Evolutionary conservation across 164 flowering plant genomes (phyloP), one percentile per base, ranked within the genome.

Genomic region (Magnolia sinica): DNA sequence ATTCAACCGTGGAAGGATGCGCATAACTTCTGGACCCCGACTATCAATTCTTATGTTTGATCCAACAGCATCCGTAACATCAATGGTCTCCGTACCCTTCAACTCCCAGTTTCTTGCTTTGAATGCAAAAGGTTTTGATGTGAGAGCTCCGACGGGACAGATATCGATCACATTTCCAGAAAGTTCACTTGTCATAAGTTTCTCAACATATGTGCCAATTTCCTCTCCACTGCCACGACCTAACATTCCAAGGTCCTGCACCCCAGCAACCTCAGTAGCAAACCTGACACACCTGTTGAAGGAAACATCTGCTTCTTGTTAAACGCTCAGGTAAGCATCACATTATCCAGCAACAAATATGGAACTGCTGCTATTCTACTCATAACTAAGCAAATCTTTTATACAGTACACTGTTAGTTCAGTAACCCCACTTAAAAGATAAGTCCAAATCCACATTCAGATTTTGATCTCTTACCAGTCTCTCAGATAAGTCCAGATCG

Each of bases 181-280:
- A 72, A 94, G 97, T 83, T 94, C 98, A 85, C 99, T 94, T 31
- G 98, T 91, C 98, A 96, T 96, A 50, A 94, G 92, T 74, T 89
- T 92, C 85, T 93, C 99, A 20, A 96, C 98, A 81, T 96, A 96
- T 64, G 99, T 96, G 50, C 99, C 99, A 82, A 94, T 96, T 86
- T 96, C 99, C 83, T 96, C 99, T 76, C 99, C 99, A 82, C 98
- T 96, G 50, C 98, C 99, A 85, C 99, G 97, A 29, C 98, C 99
- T 83, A 96, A 81, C 91, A 96, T 93, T 78, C 99, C 99, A 87
- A 96, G 99, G 85, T 96, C 98, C 82, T 94, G 89, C 80, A 92
- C 97, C 1, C 99, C 99, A 76, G 98, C 99, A 79, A 96, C 80
- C 86, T 96, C 99, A 79, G 91, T 81, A 58, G 99, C 99, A 91